These are phyloP conservation scores for Pleurotus eryngii DNA, from an alignment of 768 basidiomycete genomes.

Conservation along the genomic window DNA sequence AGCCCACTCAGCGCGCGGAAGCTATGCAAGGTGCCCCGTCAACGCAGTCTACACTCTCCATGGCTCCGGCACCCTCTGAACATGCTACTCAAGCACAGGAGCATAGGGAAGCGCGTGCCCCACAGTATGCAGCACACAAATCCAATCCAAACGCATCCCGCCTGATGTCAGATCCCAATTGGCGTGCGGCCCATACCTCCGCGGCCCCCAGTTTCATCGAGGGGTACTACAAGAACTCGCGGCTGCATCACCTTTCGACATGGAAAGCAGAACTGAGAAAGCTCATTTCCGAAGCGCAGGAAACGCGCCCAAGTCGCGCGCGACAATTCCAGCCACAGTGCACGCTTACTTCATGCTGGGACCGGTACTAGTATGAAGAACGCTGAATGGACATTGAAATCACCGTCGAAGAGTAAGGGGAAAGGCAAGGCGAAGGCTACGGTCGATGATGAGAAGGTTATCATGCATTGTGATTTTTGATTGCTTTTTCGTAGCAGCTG, in stretches of 20 bases:
- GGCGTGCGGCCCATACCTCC: constrained; percentile 87
- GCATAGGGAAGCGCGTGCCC: constrained; percentile 43
- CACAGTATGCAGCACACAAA: constrained; percentile 62
- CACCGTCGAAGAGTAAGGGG: constrained; percentile 46
- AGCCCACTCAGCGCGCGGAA: constrained; percentile 45
- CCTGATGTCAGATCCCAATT: constrained; percentile 78
- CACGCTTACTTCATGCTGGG: constrained; percentile 5
- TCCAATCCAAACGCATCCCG: constrained; percentile 75
- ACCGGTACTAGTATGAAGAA: constrained; percentile 49
- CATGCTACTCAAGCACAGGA: constrained; percentile 40
- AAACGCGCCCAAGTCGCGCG: constrained; percentile 54
- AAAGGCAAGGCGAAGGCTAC: constrained; percentile 57
- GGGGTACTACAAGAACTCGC: constrained; percentile 78
- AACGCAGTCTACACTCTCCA: constrained; percentile 32
- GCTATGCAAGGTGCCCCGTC: constrained; percentile 43
- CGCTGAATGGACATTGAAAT: constrained; percentile 44
- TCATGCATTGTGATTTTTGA: constrained; percentile 98
- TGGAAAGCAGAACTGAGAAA: constrained; percentile 90
- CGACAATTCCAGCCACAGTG: constrained; percentile 15
- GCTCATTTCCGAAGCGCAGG: constrained; percentile 78
- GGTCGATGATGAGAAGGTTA: constrained; percentile 55
- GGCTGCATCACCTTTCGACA: constrained; percentile 87
- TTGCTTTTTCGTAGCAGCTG: constrained; percentile 95
- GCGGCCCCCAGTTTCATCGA: constrained; percentile 84
- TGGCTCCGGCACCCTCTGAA: constrained; percentile 18